A percentile compares a stretch with the other conserved stretches of the same genome.
Evolutionary conservation across 1,284 basidiomycete species (phyloP).

Genomic region (Cryptococcus hybrid): DNA sequence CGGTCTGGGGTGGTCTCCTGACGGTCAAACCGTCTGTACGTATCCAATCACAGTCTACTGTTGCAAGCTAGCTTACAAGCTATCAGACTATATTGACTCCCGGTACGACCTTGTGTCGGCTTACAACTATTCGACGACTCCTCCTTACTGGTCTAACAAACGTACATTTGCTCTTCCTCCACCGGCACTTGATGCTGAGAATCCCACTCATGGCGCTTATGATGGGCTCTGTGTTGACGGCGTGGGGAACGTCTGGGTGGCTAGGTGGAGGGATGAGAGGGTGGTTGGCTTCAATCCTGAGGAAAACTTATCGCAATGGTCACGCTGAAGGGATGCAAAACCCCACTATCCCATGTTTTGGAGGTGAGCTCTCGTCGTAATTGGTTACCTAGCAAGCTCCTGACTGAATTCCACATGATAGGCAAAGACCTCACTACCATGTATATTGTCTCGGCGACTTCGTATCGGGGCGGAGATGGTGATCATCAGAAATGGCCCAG

Average conservation of each 20-base stretch:
- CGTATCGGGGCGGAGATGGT: conserved; percentile 27
- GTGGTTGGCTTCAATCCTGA: conserved; percentile 40
- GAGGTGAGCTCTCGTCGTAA: conserved; percentile 20
- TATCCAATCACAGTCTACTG: not conserved
- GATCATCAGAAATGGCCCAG: conserved; percentile 25
- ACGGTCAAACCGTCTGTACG: conserved; percentile 43
- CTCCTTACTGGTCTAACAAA: conserved; percentile 27
- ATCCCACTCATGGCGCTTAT: conserved; percentile 29
- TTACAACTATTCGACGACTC: conserved; percentile 39
- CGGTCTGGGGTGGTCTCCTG: conserved; percentile 47
- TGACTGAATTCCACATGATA: not conserved
- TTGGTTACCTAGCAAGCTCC: not conserved
- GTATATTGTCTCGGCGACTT: conserved; percentile 38
- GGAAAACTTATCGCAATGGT: conserved; percentile 33
- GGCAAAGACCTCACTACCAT: conserved; percentile 32
- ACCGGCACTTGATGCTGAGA: conserved; percentile 7
- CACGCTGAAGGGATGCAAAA: conserved; percentile 23
- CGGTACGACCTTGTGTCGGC: conserved; percentile 23
- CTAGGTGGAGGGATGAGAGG: conserved; percentile 43
- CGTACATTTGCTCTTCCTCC: conserved; percentile 25
- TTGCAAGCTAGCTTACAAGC: not conserved
- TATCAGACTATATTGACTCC: conserved; percentile 48
- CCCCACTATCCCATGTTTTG: conserved; percentile 46
- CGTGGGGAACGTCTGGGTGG: conserved; percentile 46
- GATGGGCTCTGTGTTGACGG: conserved; percentile 48